phyloP scores from a whole-genome alignment of 2,329 filamentous ascomycete species.

The Xylariaceae sp. region DNA sequence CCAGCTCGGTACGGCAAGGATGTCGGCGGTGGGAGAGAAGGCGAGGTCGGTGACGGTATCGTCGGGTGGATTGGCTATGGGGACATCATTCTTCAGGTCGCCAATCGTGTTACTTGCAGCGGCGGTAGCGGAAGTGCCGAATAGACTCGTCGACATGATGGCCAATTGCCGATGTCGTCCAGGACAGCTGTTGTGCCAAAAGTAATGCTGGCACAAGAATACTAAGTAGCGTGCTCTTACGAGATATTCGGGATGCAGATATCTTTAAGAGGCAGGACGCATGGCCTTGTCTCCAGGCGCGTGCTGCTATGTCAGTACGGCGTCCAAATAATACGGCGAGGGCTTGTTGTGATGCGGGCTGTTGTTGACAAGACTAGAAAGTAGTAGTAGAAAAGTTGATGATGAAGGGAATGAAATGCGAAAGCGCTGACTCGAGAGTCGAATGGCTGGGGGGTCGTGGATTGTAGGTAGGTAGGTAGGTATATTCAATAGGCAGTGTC shows the following conservation, averaged over 20 bases:
- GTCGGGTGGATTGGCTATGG: conserved; percentile 71
- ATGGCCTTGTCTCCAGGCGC: too few species aligned
- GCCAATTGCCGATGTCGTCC: not conserved
- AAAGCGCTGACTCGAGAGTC: too few species aligned
- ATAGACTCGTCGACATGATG: conserved; percentile 63
- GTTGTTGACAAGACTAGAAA: too few species aligned
- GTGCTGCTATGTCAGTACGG: too few species aligned
- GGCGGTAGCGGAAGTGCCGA: conserved; percentile 47
- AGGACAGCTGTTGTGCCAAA: not conserved
- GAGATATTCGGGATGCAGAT: too few species aligned
- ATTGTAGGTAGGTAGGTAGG: too few species aligned
- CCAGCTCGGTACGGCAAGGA: conserved; percentile 89
- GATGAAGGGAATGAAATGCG: too few species aligned
- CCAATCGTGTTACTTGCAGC: conserved; percentile 67
- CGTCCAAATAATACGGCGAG: not conserved
- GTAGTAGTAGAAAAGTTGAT: too few species aligned
- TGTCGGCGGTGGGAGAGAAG: conserved; percentile 64
- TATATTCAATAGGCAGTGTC: too few species aligned
- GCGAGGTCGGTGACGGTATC: conserved; percentile 85
- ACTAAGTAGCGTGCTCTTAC: too few species aligned
- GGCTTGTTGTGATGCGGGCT: not conserved
- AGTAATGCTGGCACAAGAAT: not conserved
- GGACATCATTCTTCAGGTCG: conserved; percentile 85
- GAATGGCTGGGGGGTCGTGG: too few species aligned
- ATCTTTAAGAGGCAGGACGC: too few species aligned